These are phyloP conservation scores for Candida sp. DNA, from an alignment of 1,139 yeast species.

Conservation along the genomic window DNA sequence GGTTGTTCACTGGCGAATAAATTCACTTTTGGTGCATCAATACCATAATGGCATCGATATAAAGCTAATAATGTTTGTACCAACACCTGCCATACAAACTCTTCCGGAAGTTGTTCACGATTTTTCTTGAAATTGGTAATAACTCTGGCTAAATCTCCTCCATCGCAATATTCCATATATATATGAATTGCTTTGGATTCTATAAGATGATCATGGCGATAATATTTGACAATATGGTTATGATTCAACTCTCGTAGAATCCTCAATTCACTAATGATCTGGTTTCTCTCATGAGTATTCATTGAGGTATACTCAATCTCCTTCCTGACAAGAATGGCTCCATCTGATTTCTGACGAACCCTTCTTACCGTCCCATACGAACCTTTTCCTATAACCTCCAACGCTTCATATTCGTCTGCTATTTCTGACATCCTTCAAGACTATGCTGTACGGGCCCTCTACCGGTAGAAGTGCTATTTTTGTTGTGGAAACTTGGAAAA, in stretches of 20 bases:
- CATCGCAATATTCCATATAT: conserved; percentile 97
- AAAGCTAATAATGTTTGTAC: conserved; percentile 84
- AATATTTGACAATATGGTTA: conserved; percentile 89
- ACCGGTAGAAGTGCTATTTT: too few relatives aligned
- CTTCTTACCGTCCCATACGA: conserved; percentile 93
- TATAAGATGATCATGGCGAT: conserved; percentile 77
- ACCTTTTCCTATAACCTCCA: conserved; percentile 92
- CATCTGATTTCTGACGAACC: conserved; percentile 51
- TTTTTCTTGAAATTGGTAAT: conserved; percentile 66
- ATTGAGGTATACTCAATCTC: conserved; percentile 90
- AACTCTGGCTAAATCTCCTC: conserved; percentile 84
- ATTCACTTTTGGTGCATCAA: conserved; percentile 68
- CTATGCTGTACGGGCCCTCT: too few relatives aligned
- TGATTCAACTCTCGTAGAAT: conserved; percentile 80
- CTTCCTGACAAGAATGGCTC: conserved; percentile 70
- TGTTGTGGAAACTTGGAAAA: too few relatives aligned
- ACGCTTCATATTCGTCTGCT: conserved; percentile 54
- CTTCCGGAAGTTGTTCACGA: conserved; percentile 75
- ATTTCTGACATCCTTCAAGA: neutral
- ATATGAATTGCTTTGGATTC: conserved; percentile 73
- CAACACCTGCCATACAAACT: conserved; percentile 83
- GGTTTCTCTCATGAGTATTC: conserved; percentile 87
- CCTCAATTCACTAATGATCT: conserved; percentile 84
- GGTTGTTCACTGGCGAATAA: conserved; percentile 32
- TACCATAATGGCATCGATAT: conserved; percentile 88